These are phyloP conservation scores for Rheum nobile DNA, from an alignment of 148 eudicot species.

Conservation along the genomic window DNA sequence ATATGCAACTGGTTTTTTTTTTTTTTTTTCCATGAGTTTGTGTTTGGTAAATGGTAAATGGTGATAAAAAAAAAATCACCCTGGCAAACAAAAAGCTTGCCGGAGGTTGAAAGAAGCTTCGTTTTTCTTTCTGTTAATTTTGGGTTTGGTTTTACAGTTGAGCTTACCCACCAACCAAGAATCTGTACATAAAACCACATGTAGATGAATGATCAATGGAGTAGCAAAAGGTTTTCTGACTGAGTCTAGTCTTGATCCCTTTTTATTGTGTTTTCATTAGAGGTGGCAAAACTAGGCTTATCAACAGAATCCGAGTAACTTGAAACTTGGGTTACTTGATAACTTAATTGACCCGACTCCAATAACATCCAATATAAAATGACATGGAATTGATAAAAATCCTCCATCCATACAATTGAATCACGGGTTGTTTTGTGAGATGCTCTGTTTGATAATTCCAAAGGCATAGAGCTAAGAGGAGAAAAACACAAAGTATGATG, in stretches of 20 bases:
- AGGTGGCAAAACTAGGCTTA: no score
- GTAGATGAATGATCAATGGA: slow-evolving; percentile 30
- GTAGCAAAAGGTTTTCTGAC: neutral
- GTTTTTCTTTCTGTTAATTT: slow-evolving; percentile 4
- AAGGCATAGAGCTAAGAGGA: no score
- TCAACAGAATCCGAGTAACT: neutral
- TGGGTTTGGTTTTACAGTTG: slow-evolving; percentile 11
- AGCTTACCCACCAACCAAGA: slow-evolving; percentile 13
- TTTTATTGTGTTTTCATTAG: neutral
- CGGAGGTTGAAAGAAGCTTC: slow-evolving; percentile 40
- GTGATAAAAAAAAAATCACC: slow-evolving; percentile 19
- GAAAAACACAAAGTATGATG: no score
- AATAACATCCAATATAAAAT: neutral
- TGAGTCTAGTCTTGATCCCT: neutral
- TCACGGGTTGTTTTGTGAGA: neutral
- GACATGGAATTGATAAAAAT: neutral
- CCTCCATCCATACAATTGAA: neutral
- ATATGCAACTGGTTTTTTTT: neutral
- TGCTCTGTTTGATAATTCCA: neutral
- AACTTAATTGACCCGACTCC: neutral
- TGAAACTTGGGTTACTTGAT: neutral
- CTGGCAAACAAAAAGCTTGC: slow-evolving; percentile 38
- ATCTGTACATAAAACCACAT: slow-evolving; percentile 40
- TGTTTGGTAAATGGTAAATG: slow-evolving; percentile 8
- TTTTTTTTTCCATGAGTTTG: neutral